Percentiles rank a stretch among this genome's conserved stretches.
Conservation (phyloP, 2,329 filamentous ascomycete species). For the Botrytis porri region DNA sequence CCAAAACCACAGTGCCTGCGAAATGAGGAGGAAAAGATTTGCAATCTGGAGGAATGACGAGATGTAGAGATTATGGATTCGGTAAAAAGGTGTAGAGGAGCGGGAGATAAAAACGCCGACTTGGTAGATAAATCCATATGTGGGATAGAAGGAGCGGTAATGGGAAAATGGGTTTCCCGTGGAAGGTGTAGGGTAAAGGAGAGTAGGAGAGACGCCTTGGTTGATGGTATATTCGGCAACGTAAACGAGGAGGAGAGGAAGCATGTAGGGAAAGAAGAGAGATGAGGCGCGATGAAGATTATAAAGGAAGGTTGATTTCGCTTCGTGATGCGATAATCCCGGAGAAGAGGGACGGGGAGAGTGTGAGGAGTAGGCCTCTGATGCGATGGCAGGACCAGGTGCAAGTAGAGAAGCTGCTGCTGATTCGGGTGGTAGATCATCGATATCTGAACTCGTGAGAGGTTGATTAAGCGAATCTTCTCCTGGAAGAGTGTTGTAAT, state of each 20-base stretch:
- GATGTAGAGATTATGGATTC: constrained; percentile 75
- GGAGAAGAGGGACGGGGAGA: constrained; percentile 23
- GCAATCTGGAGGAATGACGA: constrained; percentile 77
- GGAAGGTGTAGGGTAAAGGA: constrained; percentile 88
- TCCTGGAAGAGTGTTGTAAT: constrained; percentile 48
- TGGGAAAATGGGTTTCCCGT: constrained; percentile 71
- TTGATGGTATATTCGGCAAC: constrained; percentile 97
- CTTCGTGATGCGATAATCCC: background rate
- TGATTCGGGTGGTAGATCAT: constrained; percentile 40
- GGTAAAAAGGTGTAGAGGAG: constrained; percentile 82
- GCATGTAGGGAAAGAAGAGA: constrained; percentile 79
- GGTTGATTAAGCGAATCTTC: constrained; percentile 39
- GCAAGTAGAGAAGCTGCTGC: constrained; percentile 47
- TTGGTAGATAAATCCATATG: constrained; percentile 94
- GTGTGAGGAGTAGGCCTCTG: constrained; percentile 42
- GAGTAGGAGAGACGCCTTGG: constrained; percentile 84
- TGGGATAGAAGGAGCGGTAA: constrained; percentile 87
- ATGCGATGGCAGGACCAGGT: constrained; percentile 39
- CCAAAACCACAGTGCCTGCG: constrained; percentile 77
- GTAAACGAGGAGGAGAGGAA: constrained; percentile 88
- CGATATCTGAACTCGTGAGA: constrained; percentile 17
- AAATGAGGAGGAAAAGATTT: constrained; percentile 70
- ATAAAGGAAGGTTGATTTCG: constrained; percentile 38
- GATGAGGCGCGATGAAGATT: constrained; percentile 64
- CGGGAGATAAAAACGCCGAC: constrained; percentile 92